A percentile compares a stretch with the other conserved stretches of the same genome.
These are phyloP conservation scores for Mrakia blollopis DNA, from an alignment of 768 basidiomycete genomes.

Conservation along the genomic window DNA sequence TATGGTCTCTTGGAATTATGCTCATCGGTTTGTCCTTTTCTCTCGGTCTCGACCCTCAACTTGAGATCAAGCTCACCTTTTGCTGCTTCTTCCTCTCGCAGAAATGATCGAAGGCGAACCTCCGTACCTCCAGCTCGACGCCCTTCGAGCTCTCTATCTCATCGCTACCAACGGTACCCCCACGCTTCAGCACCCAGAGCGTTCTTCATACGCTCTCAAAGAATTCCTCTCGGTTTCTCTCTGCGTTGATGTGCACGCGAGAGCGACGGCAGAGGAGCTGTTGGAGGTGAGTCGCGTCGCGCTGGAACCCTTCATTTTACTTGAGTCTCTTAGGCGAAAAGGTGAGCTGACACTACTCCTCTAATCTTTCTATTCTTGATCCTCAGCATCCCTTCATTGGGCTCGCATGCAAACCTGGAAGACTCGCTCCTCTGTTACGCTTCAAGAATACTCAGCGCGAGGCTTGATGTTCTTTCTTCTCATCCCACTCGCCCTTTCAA, in stretches of 20 bases:
- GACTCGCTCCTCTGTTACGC: slow-evolving; percentile 77
- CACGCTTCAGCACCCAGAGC: slow-evolving; percentile 91
- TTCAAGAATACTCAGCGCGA: slow-evolving; percentile 41
- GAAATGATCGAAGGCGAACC: slow-evolving; percentile 98
- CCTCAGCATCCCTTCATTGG: slow-evolving; percentile 73
- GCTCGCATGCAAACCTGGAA: slow-evolving; percentile 74
- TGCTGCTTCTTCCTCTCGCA: not conserved
- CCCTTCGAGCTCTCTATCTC: slow-evolving; percentile 85
- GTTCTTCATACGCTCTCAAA: slow-evolving; percentile 70
- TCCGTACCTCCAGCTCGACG: slow-evolving; percentile 67
- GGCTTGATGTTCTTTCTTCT: not conserved
- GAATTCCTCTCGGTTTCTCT: slow-evolving; percentile 92
- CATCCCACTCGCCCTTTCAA: no score
- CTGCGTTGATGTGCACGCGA: slow-evolving; percentile 93
- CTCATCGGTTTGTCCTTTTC: slow-evolving; percentile 56
- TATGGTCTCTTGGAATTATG: slow-evolving; percentile 97
- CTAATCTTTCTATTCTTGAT: slow-evolving; percentile 18
- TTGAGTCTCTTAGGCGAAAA: not conserved
- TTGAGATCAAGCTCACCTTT: not conserved
- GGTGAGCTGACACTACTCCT: slow-evolving; percentile 5
- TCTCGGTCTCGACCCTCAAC: not conserved
- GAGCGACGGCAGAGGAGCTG: slow-evolving; percentile 75
- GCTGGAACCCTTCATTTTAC: not conserved
- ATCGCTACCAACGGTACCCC: slow-evolving; percentile 99
- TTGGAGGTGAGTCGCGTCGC: slow-evolving; percentile 59